Percentiles rank a stretch among this genome's conserved stretches.
Conservation (phyloP, 2,329 filamentous ascomycete genomes). For the Exophiala sideris region DNA sequence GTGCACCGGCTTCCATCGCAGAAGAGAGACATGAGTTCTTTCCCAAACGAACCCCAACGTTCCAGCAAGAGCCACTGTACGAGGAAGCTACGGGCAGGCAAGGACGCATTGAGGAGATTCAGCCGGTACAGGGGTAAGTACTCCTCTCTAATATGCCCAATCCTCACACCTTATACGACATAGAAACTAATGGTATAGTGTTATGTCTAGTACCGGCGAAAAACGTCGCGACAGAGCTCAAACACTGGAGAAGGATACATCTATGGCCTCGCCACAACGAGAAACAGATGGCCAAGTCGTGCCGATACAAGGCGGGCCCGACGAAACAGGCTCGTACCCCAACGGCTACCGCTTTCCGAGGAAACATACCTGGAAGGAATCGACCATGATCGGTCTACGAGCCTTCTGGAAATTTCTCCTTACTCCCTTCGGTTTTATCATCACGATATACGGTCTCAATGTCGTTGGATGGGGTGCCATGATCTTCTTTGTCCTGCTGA, state of each 20-base stretch:
- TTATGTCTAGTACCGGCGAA: background rate
- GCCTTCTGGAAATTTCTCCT: constrained; percentile 56
- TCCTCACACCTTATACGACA: background rate
- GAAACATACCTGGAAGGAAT: constrained; percentile 35
- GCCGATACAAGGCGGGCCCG: constrained; percentile 24
- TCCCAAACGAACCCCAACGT: constrained; percentile 12
- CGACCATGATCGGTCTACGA: constrained; percentile 31
- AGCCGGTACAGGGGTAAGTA: constrained; percentile 5
- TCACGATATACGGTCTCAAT: constrained; percentile 76
- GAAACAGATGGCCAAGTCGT: constrained; percentile 8
- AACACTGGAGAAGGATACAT: constrained; percentile 7
- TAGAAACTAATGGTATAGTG: background rate
- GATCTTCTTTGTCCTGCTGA: constrained; percentile 80
- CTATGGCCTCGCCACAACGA: constrained; percentile 9
- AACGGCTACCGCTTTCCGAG: constrained; percentile 37
- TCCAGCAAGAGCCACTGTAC: constrained; percentile 7
- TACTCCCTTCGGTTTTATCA: constrained; percentile 72
- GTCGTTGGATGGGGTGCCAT: constrained; percentile 88
- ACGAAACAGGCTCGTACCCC: constrained; percentile 35
- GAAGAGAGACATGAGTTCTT: constrained; percentile 26
- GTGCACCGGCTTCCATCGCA: constrained; percentile 12
- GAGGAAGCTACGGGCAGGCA: constrained; percentile 12
- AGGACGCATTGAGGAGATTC: constrained; percentile 5
- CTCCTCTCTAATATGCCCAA: background rate
- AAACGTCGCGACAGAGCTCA: constrained; percentile 6